Evolutionary conservation across 2,329 filamentous ascomycete species (phyloP).

Genomic region (Ophiostoma sp.): DNA sequence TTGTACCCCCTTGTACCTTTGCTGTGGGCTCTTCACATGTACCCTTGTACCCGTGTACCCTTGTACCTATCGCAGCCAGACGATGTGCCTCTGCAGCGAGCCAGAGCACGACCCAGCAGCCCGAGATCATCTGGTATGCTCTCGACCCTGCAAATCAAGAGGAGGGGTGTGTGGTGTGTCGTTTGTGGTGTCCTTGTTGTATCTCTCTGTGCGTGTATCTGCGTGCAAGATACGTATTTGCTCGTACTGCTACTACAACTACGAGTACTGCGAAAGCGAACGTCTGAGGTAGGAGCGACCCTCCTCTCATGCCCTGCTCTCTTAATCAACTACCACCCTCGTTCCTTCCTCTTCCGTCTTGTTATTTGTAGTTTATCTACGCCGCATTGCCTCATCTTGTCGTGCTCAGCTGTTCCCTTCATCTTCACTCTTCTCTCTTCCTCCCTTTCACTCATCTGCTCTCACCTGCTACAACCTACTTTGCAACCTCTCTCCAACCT

Average conservation of each 20-base stretch:
- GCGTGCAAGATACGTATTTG: background rate
- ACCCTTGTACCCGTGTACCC: background rate
- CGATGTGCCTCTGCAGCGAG: background rate
- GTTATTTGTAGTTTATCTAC: constrained; percentile 18
- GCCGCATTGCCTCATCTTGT: constrained; percentile 22
- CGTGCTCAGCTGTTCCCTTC: constrained; percentile 23
- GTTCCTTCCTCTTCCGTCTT: constrained; percentile 16
- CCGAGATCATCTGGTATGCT: constrained; percentile 26
- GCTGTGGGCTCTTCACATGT: constrained; percentile 15
- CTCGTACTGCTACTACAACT: background rate
- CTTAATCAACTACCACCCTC: constrained; percentile 23
- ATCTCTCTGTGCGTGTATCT: constrained; percentile 8
- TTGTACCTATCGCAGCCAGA: background rate
- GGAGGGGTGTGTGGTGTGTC: constrained; percentile 14
- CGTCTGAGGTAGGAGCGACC: background rate
- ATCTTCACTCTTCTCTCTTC: constrained; percentile 17
- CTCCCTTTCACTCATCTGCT: constrained; percentile 11
- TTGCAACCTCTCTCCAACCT: background rate
- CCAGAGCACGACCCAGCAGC: constrained; percentile 12
- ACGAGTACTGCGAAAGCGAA: background rate
- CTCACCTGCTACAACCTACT: background rate
- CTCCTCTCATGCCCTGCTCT: constrained; percentile 11
- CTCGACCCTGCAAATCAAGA: constrained; percentile 16
- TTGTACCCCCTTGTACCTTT: constrained; percentile 26
- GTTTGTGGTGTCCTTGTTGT: constrained; percentile 14